phyloP scores from a whole-genome alignment of 225 moss, liverwort and hornwort species.

The Pseudisothecium myosuroides region DNA sequence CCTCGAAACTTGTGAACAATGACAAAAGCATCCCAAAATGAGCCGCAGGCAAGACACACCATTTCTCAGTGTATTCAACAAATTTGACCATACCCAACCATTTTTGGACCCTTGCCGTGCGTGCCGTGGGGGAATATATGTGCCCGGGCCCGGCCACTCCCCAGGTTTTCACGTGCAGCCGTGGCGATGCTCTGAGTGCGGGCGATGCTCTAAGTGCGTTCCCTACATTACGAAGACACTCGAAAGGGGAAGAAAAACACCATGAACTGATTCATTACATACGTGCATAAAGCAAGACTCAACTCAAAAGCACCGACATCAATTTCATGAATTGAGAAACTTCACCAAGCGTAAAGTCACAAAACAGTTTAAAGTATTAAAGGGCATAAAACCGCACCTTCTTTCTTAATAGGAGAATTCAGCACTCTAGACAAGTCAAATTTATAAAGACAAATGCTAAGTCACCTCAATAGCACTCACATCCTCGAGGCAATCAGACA shows the following conservation, averaged over 20 bases:
- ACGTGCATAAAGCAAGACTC: not conserved
- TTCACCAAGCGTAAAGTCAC: not conserved
- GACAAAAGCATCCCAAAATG: too few species aligned
- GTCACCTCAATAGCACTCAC: not conserved
- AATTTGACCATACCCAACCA: too few species aligned
- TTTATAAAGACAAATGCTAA: not conserved
- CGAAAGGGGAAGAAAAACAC: not conserved
- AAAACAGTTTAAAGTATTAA: not conserved
- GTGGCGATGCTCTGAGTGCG: too few species aligned
- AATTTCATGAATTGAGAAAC: not conserved
- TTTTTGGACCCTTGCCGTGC: too few species aligned
- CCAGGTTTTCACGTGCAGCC: too few species aligned
- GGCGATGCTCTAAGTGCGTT: too few species aligned
- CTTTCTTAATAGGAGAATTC: not conserved
- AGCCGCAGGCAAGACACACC: too few species aligned
- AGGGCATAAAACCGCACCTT: not conserved
- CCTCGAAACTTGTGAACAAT: too few species aligned
- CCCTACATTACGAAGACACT: not conserved
- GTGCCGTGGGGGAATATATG: too few species aligned
- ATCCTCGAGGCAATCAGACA: not conserved
- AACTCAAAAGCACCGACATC: not conserved
- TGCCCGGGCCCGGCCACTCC: too few species aligned
- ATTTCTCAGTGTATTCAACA: too few species aligned
- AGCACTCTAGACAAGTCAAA: not conserved
- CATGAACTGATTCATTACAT: not conserved